phyloP scores from a whole-genome alignment of 2,329 filamentous ascomycete genomes.

The Cordyceps tenuipes region DNA sequence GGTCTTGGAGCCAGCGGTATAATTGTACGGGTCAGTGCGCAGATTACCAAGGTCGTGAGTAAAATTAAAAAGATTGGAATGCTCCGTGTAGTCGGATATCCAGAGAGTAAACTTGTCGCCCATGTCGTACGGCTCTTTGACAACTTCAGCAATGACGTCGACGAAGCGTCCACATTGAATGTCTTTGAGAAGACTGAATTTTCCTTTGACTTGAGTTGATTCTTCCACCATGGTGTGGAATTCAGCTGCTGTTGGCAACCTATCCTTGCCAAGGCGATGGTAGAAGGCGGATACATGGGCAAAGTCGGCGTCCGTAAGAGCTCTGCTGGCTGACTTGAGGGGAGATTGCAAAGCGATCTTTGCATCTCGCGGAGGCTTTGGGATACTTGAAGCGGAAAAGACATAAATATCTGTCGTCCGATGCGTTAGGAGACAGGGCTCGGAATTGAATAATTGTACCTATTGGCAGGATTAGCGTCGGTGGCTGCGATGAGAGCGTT shows the following conservation, averaged over 20 bases:
- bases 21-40: slow-evolving; percentile 36
- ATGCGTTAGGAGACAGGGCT: slow-evolving; percentile 38
- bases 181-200: slow-evolving; percentile 59
- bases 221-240: slow-evolving; percentile 32
- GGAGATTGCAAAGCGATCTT: slow-evolving; percentile 20
- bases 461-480: slow-evolving; percentile 16
- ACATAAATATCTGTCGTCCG: slow-evolving; percentile 24
- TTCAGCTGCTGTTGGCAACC: slow-evolving; percentile 33
- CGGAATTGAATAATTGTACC: slow-evolving; percentile 32
- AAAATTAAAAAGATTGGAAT: slow-evolving; percentile 52
- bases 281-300: slow-evolving; percentile 41
- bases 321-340: slow-evolving; percentile 15
- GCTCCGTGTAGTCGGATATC: slow-evolving; percentile 75
- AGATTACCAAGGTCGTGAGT: slow-evolving; percentile 15
- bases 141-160: slow-evolving; percentile 65
- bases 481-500: not conserved
- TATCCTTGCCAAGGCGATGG: slow-evolving; percentile 33
- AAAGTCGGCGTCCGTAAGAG: slow-evolving; percentile 23
- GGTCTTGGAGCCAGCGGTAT: slow-evolving; percentile 29
- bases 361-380: slow-evolving; percentile 31
- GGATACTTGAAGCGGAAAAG: slow-evolving; percentile 27
- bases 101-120: slow-evolving; percentile 53
- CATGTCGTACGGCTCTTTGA: slow-evolving; percentile 39
- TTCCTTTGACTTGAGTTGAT: slow-evolving; percentile 41
- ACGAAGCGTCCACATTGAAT: slow-evolving; percentile 48